phyloP scores from a whole-genome alignment of 768 basidiomycete species.

The Mycena capillaripes region DNA sequence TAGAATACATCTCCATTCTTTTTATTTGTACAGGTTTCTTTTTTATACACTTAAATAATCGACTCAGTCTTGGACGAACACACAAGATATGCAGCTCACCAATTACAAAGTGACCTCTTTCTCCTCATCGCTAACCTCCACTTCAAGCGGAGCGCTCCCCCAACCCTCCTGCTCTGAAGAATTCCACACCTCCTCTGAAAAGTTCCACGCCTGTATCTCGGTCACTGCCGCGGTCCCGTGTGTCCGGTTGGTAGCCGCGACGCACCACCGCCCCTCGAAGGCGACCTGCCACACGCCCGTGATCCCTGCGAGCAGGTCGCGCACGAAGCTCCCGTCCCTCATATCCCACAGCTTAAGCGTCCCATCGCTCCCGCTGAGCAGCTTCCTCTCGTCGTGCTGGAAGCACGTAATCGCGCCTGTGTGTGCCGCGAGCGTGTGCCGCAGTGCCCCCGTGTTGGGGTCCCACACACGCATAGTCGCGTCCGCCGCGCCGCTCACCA shows the following conservation, averaged over 20 bases:
- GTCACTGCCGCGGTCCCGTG: conserved; percentile 69
- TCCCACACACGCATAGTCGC: conserved; percentile 97
- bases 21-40: neutral
- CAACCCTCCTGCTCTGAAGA: conserved; percentile 54
- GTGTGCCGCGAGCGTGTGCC: conserved; percentile 89
- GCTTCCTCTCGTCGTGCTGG: too few relatives aligned
- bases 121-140: too few relatives aligned
- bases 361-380: too few relatives aligned
- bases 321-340: too few relatives aligned
- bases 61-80: too few relatives aligned
- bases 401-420: too few relatives aligned
- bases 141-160: too few relatives aligned
- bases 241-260: conserved; percentile 85
- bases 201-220: conserved; percentile 92
- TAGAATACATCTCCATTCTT: neutral
- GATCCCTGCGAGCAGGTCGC: too few relatives aligned
- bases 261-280: conserved; percentile 94
- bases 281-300: conserved; percentile 85
- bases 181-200: conserved; percentile 80
- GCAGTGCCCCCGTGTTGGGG: conserved; percentile 83
- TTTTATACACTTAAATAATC: too few relatives aligned
- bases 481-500: conserved; percentile 54
- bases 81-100: too few relatives aligned
- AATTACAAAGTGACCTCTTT: too few relatives aligned
- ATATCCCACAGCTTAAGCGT: too few relatives aligned